A percentile compares a stretch with the other conserved stretches of the same genome.
phyloP scores from a whole-genome alignment of 2,329 filamentous ascomycete species.

The Colletotrichum sp. region DNA sequence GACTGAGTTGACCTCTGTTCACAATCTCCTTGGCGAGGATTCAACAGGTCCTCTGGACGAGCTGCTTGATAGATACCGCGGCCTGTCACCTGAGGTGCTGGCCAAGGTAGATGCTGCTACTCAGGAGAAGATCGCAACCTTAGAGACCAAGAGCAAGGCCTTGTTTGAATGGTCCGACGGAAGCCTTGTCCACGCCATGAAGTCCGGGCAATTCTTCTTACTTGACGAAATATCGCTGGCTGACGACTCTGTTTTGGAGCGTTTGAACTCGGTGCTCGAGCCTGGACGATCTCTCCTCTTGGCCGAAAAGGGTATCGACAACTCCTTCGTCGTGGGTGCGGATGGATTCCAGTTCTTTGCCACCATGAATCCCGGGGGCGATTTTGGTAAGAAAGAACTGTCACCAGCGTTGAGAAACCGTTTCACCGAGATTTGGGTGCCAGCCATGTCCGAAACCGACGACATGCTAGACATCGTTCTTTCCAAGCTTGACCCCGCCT shows the following conservation, averaged over 20 bases:
- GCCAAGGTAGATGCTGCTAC: slow-evolving; percentile 53
- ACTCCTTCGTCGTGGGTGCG: slow-evolving; percentile 78
- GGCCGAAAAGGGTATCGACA: slow-evolving; percentile 88
- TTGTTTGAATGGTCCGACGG: slow-evolving; percentile 98
- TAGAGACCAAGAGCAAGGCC: slow-evolving; percentile 73
- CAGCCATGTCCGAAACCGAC: slow-evolving; percentile 80
- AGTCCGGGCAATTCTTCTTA: slow-evolving; percentile 85
- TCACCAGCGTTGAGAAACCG: slow-evolving; percentile 94
- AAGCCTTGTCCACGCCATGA: slow-evolving; percentile 93
- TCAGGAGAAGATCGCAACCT: slow-evolving; percentile 49
- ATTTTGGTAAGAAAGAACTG: slow-evolving; percentile 97
- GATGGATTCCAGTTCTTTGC: slow-evolving; percentile 94
- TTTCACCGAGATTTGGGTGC: slow-evolving; percentile 99
- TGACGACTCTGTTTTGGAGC: slow-evolving; percentile 95
- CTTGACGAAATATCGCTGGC: slow-evolving; percentile 98
- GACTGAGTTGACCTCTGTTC: slow-evolving; percentile 59
- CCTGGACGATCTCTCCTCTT: slow-evolving; percentile 84
- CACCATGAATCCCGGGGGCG: slow-evolving; percentile 98
- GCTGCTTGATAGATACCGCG: slow-evolving; percentile 65
- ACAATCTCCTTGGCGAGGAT: slow-evolving; percentile 47
- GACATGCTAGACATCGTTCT: slow-evolving; percentile 89
- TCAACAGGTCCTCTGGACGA: slow-evolving; percentile 52
- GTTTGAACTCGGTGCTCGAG: slow-evolving; percentile 95
- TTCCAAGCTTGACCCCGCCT: slow-evolving; percentile 69
- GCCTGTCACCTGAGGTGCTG: slow-evolving; percentile 48